Evolutionary conservation across 2,329 filamentous ascomycete genomes (phyloP).

Genomic region (Sclerotinia trifoliorum): DNA sequence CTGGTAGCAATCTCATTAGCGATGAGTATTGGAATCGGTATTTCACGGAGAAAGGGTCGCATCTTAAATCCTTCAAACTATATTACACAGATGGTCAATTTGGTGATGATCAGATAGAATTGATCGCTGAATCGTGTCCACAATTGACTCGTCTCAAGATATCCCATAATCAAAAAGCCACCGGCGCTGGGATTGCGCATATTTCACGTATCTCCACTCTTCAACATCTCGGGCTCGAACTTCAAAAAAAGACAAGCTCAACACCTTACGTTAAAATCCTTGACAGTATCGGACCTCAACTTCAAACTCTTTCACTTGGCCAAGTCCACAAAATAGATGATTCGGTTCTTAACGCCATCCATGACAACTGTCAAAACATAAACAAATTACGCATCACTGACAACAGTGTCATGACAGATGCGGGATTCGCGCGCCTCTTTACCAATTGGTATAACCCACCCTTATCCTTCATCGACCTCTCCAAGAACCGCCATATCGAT

Average conservation of each 20-base stretch:
- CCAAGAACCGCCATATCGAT: slow-evolving; percentile 75
- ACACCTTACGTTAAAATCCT: slow-evolving; percentile 62
- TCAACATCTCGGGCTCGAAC: slow-evolving; percentile 71
- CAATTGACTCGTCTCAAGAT: slow-evolving; percentile 75
- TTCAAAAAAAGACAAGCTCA: slow-evolving; percentile 55
- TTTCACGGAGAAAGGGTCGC: slow-evolving; percentile 62
- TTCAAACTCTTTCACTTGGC: slow-evolving; percentile 78
- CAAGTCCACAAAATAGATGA: slow-evolving; percentile 67
- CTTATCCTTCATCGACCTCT: slow-evolving; percentile 69
- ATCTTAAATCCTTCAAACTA: slow-evolving; percentile 69
- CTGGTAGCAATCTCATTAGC: slow-evolving; percentile 80
- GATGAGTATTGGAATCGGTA: slow-evolving; percentile 72
- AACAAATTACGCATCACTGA: slow-evolving; percentile 78
- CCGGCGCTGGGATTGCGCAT: slow-evolving; percentile 60
- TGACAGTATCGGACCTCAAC: slow-evolving; percentile 56
- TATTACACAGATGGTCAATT: slow-evolving; percentile 84
- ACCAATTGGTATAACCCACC: slow-evolving; percentile 71
- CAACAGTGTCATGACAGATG: slow-evolving; percentile 73
- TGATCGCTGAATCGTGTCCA: slow-evolving; percentile 64
- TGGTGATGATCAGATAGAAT: slow-evolving; percentile 63
- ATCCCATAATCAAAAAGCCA: slow-evolving; percentile 73
- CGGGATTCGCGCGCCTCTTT: slow-evolving; percentile 71
- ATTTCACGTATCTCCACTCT: slow-evolving; percentile 64
- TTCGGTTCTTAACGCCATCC: slow-evolving; percentile 66
- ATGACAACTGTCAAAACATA: slow-evolving; percentile 65